Conservation (phyloP, 2,329 filamentous ascomycete genomes). For the Dryadomyces sulphureus region DNA sequence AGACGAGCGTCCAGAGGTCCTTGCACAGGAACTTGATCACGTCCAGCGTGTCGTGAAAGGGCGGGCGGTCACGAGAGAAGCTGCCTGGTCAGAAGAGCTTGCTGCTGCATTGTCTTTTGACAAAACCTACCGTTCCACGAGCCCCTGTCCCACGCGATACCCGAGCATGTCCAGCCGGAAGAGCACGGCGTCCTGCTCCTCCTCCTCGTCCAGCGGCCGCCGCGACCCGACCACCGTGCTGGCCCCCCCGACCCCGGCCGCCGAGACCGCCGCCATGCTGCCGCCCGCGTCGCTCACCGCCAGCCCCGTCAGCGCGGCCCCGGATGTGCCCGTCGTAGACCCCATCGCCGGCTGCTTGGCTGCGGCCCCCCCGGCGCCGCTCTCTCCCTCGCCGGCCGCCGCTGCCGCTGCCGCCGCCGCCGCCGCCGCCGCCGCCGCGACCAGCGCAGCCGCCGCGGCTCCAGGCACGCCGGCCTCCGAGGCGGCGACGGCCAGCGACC, state of each 20-base stretch:
- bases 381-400: background rate
- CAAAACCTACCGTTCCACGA: constrained; percentile 66
- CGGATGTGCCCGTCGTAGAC: background rate
- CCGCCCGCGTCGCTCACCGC: constrained; percentile 10
- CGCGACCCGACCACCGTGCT: constrained; percentile 5
- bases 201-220: constrained; percentile 53
- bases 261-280: no score
- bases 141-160: constrained; percentile 81
- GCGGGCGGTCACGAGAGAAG: constrained; percentile 69
- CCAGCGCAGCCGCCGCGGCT: background rate
- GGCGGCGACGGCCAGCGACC: constrained; percentile 21
- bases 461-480: constrained; percentile 7
- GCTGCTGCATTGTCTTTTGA: background rate
- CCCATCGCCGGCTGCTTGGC: background rate
- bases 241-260: no score
- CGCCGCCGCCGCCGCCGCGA: background rate
- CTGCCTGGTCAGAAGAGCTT: constrained; percentile 23
- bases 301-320: background rate
- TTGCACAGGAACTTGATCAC: constrained; percentile 99
- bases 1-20: constrained; percentile 88
- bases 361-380: background rate
- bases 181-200: constrained; percentile 72
- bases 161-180: constrained; percentile 72
- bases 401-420: background rate
- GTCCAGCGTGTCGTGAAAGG: constrained; percentile 83